Conservation (phyloP, 257 asterid genomes). For the Solanum tarapatanum region DNA sequence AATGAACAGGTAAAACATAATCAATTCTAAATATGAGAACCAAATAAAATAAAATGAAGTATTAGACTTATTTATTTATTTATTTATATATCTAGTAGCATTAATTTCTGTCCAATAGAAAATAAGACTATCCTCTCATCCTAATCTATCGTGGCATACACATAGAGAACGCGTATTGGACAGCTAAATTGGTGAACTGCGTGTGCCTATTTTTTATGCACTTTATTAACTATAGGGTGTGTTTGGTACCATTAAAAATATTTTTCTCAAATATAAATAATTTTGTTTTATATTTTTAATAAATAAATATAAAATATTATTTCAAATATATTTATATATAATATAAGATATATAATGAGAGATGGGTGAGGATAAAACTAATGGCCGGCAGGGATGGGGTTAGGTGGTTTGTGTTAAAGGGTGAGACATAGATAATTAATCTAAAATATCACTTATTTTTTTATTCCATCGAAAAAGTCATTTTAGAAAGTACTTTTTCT, state of each 20-base stretch:
- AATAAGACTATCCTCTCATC: not conserved
- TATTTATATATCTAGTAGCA: not conserved
- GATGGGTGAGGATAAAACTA: not conserved
- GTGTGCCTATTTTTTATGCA: not conserved
- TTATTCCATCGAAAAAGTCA: too few relatives aligned
- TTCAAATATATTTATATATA: not conserved
- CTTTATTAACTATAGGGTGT: not conserved
- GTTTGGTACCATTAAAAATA: not conserved
- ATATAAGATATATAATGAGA: not conserved
- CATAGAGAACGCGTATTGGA: not conserved
- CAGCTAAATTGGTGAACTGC: not conserved
- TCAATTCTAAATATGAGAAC: not conserved
- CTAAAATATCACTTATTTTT: too few relatives aligned
- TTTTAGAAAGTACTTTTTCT: too few relatives aligned
- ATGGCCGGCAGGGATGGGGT: not conserved
- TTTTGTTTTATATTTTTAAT: not conserved
- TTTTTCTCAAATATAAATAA: not conserved
- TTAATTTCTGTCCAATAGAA: not conserved
- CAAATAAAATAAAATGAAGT: not conserved
- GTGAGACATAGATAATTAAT: too few relatives aligned
- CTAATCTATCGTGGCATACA: not conserved
- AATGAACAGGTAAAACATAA: not conserved
- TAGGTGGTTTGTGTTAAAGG: not conserved
- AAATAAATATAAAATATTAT: not conserved
- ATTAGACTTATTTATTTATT: not conserved